phyloP scores from a whole-genome alignment of 345 rosid genomes.

The Ceriops decandra region DNA sequence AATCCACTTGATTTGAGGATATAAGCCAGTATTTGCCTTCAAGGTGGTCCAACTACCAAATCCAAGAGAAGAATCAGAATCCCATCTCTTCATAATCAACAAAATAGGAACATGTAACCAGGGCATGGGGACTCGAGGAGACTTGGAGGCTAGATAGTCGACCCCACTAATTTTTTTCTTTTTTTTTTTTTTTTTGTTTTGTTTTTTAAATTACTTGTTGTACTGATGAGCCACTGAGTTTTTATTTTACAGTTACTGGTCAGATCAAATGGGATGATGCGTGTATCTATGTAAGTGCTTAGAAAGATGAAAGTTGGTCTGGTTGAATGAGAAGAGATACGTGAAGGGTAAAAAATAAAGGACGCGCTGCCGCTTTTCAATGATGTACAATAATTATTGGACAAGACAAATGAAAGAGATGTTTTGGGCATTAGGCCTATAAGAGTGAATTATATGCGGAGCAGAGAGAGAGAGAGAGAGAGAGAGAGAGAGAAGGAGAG shows the following conservation, averaged over 20 bases:
- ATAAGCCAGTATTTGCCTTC: conserved; percentile 11
- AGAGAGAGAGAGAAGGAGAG: conserved; percentile 6
- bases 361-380: conserved; percentile 8
- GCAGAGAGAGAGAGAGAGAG: background rate
- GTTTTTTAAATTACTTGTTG: background rate
- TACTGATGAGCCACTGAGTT: too few relatives aligned
- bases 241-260: background rate
- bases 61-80: conserved; percentile 41
- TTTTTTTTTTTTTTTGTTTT: background rate
- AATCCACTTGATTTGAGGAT: conserved; percentile 20
- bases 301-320: background rate
- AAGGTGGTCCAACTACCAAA: conserved; percentile 30
- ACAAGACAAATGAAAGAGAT: conserved; percentile 29
- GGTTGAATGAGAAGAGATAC: conserved; percentile 20
- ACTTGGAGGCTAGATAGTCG: background rate
- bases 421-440: background rate
- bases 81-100: conserved; percentile 40
- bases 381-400: conserved; percentile 12
- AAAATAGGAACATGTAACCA: conserved; percentile 9
- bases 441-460: background rate
- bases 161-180: background rate
- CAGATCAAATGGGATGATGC: conserved; percentile 14
- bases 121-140: conserved; percentile 12
- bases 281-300: conserved; percentile 8
- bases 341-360: background rate